Conservation (phyloP, 345 rosid genomes). For the Iberis pinnata region DNA sequence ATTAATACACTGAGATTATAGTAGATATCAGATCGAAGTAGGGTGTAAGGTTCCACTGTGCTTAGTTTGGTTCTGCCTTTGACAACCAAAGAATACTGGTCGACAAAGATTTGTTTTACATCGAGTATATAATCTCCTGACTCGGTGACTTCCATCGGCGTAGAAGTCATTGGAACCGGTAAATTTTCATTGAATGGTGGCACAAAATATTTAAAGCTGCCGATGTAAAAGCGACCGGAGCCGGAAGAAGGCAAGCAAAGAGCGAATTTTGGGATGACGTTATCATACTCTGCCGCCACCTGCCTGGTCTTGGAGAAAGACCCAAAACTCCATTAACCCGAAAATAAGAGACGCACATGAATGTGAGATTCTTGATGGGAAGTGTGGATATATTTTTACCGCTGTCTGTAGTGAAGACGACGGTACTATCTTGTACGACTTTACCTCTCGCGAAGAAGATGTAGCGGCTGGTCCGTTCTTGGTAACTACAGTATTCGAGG, state of each 20-base stretch:
- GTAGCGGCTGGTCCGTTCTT: no score
- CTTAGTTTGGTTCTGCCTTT: constrained; percentile 18
- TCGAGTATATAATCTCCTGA: constrained; percentile 29
- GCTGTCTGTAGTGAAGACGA: no score
- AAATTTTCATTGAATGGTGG: not conserved
- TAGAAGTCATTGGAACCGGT: constrained; percentile 13
- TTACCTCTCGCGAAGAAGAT: no score
- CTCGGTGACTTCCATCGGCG: constrained; percentile 15
- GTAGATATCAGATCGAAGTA: constrained; percentile 17
- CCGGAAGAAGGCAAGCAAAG: constrained; percentile 34
- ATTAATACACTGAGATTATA: constrained; percentile 12
- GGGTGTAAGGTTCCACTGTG: constrained; percentile 24
- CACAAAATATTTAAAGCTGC: constrained; percentile 24
- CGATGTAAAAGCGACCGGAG: constrained; percentile 30
- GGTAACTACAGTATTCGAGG: no score
- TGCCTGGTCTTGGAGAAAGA: constrained; percentile 13
- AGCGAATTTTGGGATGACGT: constrained; percentile 24
- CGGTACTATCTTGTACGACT: no score
- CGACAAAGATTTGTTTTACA: constrained; percentile 10
- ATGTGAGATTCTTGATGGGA: constrained; percentile 5
- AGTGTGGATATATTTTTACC: not conserved
- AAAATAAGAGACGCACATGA: not conserved
- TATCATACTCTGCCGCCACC: not conserved
- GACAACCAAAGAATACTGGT: not conserved
- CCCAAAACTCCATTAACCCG: constrained; percentile 9